Evolutionary conservation across 1,284 basidiomycete species (phyloP), one percentile per base, ranked within the genome.

Genomic region (Golubevia pallescens): DNA sequence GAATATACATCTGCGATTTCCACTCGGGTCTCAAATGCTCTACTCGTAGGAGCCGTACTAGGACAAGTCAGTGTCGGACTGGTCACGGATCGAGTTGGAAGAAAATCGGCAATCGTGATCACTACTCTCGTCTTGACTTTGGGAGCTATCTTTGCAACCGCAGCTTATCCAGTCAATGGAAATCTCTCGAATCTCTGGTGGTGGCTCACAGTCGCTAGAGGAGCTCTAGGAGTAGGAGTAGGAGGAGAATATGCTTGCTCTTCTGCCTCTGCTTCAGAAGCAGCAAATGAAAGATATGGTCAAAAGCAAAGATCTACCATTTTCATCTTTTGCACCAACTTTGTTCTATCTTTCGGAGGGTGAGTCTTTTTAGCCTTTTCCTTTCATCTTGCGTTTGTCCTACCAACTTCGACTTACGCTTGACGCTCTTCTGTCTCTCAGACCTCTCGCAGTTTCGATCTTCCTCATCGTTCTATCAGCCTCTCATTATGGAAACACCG

Each of bases 211-310:
- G 86, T 93, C 68, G 90, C 91, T 13, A 87, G 91, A 73, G 92
- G 92, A 28, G 88, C 91, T 34, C 91, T 90, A 48, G 92, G 92
- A 55, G 87, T 92, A 54, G 91, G 91, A 75, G 91, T 91, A 4
- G 91, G 92, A 23, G 92, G 92, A 13, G 92, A 93, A 86, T 93
- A 93, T 81, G 91, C 92, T 0, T 91, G 91, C 1, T 91, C 90
- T 10, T 90, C 89, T 1, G 90, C 91, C 0, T 88, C 88, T 34
- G 91, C 91, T 1, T 90, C 88, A 54, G 91, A 93, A 80, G 90
- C 91, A 38, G 91, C 91, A 8, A 93, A 93, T 75, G 92, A 93
- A 85, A 89, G 89, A 69, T 66, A 73, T 38, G 89, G 89, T 84
- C 68, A 89, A 42, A 88, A 89, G 70, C 86, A 88, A 60, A 89